Evolutionary conservation across 805 yeast species (phyloP).

Genomic region (Sungouiozyma intestinalis): DNA sequence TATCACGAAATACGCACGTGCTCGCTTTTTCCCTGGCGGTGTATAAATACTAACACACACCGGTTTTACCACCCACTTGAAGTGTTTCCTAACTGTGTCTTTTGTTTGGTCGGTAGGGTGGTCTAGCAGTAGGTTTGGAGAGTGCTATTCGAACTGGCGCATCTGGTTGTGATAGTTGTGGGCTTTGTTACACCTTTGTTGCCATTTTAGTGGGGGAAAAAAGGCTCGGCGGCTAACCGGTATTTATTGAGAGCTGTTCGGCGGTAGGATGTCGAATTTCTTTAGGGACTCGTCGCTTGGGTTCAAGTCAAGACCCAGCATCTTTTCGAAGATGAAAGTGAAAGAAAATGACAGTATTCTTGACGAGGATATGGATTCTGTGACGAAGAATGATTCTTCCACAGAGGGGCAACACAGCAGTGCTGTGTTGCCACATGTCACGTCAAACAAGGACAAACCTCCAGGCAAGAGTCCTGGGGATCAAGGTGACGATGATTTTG

Average conservation of each 20-base stretch:
- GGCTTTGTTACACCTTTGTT: too few species aligned
- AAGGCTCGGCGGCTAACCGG: not conserved
- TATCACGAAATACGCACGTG: not conserved
- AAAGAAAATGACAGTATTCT: slow-evolving; percentile 10
- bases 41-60: too few species aligned
- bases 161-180: too few species aligned
- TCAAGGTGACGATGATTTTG: slow-evolving; percentile 28
- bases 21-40: not conserved
- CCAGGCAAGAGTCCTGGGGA: not conserved
- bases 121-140: too few species aligned
- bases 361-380: slow-evolving; percentile 1
- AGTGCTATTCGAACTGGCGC: too few species aligned
- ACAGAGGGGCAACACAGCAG: slow-evolving; percentile 9
- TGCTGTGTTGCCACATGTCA: slow-evolving; percentile 11
- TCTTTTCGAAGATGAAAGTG: slow-evolving; percentile 21
- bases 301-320: slow-evolving; percentile 26
- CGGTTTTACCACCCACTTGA: not conserved
- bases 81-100: not conserved
- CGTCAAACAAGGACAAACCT: slow-evolving; percentile 1
- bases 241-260: not conserved
- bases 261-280: slow-evolving; percentile 23
- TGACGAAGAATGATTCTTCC: slow-evolving; percentile 1
- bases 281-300: slow-evolving; percentile 24
- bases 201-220: not conserved
- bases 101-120: too few species aligned